phyloP scores from a whole-genome alignment of 2,329 filamentous ascomycete species.

The Diaporthe aspalathi region DNA sequence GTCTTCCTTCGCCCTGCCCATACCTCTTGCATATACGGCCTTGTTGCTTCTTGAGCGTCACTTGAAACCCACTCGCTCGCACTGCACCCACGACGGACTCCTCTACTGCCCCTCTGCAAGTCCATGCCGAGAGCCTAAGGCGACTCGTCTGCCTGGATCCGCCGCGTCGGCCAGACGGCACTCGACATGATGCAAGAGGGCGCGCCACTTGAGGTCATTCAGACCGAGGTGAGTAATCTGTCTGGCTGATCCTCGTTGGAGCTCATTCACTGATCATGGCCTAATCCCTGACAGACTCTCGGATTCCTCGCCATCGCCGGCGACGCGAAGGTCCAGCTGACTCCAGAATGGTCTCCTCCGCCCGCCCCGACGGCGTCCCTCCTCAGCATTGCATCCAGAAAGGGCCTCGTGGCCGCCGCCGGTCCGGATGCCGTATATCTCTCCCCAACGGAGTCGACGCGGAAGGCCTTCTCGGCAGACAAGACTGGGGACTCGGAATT shows the following conservation, averaged over 20 bases:
- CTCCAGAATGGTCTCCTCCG: slow-evolving; percentile 79
- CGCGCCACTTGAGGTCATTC: slow-evolving; percentile 79
- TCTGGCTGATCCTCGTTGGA: too few species aligned
- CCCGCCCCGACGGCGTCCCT: slow-evolving; percentile 85
- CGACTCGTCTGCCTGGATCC: slow-evolving; percentile 36
- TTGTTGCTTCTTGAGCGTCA: background rate
- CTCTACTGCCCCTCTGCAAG: background rate
- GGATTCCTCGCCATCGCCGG: slow-evolving; percentile 85
- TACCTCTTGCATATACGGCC: background rate
- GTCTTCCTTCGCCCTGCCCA: slow-evolving; percentile 17
- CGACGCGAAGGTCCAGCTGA: slow-evolving; percentile 85
- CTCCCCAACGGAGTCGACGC: slow-evolving; percentile 79
- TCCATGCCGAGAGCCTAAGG: slow-evolving; percentile 33
- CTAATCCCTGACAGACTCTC: slow-evolving; percentile 64
- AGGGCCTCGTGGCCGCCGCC: slow-evolving; percentile 87
- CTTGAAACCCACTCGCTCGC: background rate
- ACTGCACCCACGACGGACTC: background rate
- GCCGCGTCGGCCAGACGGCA: slow-evolving; percentile 37
- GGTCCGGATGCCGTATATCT: slow-evolving; percentile 84
- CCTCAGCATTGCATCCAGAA: slow-evolving; percentile 82
- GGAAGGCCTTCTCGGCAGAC: slow-evolving; percentile 76
- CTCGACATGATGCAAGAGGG: slow-evolving; percentile 58
- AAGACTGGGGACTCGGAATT: slow-evolving; percentile 72
- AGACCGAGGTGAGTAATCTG: slow-evolving; percentile 83
- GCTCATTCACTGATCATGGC: background rate